Conservation (phyloP, 768 basidiomycete genomes). For the Suillus luteus region DNA sequence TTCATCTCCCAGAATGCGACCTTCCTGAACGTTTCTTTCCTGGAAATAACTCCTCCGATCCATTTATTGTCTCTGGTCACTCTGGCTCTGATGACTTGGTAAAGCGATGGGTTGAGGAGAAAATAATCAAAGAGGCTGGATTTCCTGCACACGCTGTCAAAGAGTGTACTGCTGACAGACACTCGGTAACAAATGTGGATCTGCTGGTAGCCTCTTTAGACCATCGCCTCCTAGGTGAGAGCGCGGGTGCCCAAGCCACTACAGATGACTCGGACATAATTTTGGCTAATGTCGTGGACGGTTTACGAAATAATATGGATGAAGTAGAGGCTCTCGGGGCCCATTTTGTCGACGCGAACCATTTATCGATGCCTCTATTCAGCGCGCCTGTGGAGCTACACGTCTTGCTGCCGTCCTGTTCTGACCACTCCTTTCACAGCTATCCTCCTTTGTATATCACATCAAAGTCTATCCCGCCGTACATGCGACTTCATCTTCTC, state of each 20-base stretch:
- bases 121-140: conserved; percentile 80
- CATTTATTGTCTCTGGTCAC: conserved; percentile 69
- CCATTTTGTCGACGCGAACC: conserved; percentile 43
- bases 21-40: conserved; percentile 75
- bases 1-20: conserved; percentile 86
- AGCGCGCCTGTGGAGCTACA: conserved; percentile 67
- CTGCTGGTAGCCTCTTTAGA: conserved; percentile 58
- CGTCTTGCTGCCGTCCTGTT: conserved; percentile 52
- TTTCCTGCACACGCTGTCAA: conserved; percentile 76
- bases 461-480: conserved; percentile 69
- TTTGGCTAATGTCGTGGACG: conserved; percentile 10
- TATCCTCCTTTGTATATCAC: conserved; percentile 76
- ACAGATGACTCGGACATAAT: conserved; percentile 30
- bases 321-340: conserved; percentile 62
- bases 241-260: conserved; percentile 32
- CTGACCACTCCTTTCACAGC: conserved; percentile 47
- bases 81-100: conserved; percentile 64
- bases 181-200: conserved; percentile 50
- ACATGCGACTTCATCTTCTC: conserved; percentile 83
- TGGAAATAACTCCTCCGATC: conserved; percentile 60
- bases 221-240: conserved; percentile 52
- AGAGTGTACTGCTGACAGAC: conserved; percentile 43
- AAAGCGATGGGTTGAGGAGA: conserved; percentile 78
- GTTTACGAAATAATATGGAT: conserved; percentile 30
- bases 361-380: conserved; percentile 64